phyloP scores from a whole-genome alignment of 768 basidiomycete species.

The Myochromella boudieri region DNA sequence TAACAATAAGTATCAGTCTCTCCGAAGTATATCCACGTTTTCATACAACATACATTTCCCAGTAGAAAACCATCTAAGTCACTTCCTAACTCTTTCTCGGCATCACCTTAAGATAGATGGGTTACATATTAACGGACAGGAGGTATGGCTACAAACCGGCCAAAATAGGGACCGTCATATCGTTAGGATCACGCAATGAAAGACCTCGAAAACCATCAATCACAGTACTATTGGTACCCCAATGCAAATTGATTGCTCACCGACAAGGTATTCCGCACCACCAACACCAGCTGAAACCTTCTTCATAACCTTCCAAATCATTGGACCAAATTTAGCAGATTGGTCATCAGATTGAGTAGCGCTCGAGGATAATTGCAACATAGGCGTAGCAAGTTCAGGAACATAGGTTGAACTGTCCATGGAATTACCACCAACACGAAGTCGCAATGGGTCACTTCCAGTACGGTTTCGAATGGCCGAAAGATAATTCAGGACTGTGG shows the following conservation, averaged over 20 bases:
- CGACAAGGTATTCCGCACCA: slow-evolving; percentile 31
- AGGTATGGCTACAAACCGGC: slow-evolving; percentile 26
- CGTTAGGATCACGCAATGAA: slow-evolving; percentile 39
- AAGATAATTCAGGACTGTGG: slow-evolving; percentile 58
- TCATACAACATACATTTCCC: slow-evolving; percentile 42
- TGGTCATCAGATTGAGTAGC: slow-evolving; percentile 42
- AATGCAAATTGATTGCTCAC: slow-evolving; percentile 13
- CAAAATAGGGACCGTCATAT: slow-evolving; percentile 29
- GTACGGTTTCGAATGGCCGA: slow-evolving; percentile 48
- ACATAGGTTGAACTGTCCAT: slow-evolving; percentile 45
- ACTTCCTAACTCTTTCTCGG: slow-evolving; percentile 35
- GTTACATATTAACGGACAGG: no score
- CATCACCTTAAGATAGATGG: no score
- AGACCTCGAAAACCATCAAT: slow-evolving; percentile 38
- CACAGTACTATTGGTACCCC: neutral
- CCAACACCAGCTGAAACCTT: slow-evolving; percentile 28
- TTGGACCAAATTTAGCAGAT: slow-evolving; percentile 46
- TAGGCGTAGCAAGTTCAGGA: slow-evolving; percentile 35
- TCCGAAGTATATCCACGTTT: neutral
- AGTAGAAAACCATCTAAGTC: slow-evolving; percentile 45
- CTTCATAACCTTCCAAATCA: slow-evolving; percentile 48
- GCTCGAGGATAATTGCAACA: slow-evolving; percentile 37
- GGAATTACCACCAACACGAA: slow-evolving; percentile 53
- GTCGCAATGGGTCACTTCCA: slow-evolving; percentile 38
- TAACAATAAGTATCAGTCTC: no score